Percentiles rank a stretch among this genome's conserved stretches.
phyloP scores from a whole-genome alignment of 768 basidiomycete species.

The Naematelia encephala region DNA sequence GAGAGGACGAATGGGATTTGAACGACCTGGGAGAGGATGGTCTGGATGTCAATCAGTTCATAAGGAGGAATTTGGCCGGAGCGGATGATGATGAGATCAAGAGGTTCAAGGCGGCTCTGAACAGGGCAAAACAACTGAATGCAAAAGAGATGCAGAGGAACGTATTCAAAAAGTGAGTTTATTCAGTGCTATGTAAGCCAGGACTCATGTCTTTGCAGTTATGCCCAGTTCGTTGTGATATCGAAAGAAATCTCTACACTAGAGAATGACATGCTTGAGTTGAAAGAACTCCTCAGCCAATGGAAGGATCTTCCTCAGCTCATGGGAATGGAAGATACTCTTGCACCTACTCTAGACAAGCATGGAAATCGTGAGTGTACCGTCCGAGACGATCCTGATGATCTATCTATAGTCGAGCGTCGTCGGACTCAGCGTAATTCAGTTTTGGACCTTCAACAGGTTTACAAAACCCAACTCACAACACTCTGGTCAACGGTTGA shows the following conservation, averaged over 20 bases:
- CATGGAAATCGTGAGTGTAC: constrained; percentile 35
- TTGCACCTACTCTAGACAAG: constrained; percentile 41
- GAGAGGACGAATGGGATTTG: constrained; percentile 55
- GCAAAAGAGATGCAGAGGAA: constrained; percentile 81
- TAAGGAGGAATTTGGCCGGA: constrained; percentile 46
- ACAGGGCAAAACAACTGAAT: constrained; percentile 76
- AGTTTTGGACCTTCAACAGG: constrained; percentile 86
- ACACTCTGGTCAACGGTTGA: constrained; percentile 83
- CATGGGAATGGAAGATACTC: constrained; percentile 74
- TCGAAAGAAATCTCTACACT: constrained; percentile 95
- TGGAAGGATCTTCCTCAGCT: constrained; percentile 95
- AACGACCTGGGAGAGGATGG: constrained; percentile 68
- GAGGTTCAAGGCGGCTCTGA: constrained; percentile 44
- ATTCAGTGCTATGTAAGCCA: not conserved
- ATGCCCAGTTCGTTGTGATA: constrained; percentile 92
- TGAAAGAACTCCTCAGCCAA: constrained; percentile 88
- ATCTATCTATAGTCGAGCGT: constrained; percentile 56
- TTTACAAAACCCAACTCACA: constrained; percentile 94
- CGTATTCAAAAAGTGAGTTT: constrained; percentile 83
- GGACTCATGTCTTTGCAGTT: constrained; percentile 57
- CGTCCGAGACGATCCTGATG: not conserved
- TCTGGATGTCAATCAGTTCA: constrained; percentile 78
- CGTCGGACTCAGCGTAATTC: constrained; percentile 75
- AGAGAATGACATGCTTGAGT: constrained; percentile 95
- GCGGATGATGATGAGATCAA: constrained; percentile 52